Base-by-base conservation (phyloP, 148 eudicot species). In the Camellia japonica region DNA sequence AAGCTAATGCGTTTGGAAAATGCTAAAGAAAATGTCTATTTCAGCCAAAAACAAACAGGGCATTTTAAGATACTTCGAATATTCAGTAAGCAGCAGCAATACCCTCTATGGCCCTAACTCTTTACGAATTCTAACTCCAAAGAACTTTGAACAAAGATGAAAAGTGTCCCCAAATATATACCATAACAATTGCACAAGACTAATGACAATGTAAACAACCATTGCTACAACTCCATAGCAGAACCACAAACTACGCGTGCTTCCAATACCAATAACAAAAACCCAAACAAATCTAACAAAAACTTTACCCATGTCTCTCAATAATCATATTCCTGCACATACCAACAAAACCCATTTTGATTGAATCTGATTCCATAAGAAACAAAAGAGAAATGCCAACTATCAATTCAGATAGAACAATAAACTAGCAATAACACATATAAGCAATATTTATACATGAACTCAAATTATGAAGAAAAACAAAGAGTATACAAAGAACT, bases 401-500 rank as follows among this genome's bases (percentile, higher is more conserved):
- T 12, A 46, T 15, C 43, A 47, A 62, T 63, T 12, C 59, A 20
- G 18, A 46, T 23, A 51, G 5, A 64, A 64, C 79, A 59, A 46
- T 46, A 65, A 76, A 42, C 68, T n/a, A 30, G 18, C 60, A 76
- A 58, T 20, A 61, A 10, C 7, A 10, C 44, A 54, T 4, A 30
- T 54, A 30, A 13, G 14, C 12, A 54, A 23, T 10, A 72, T 12
- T 7, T 3, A 20, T 20, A 51, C 43, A 7, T 7, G 13, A 13
- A 68, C 7, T 49, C 51, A 1, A 14, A 68, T 14, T 16, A 15
- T 0, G 13, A 42, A 7, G 12, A 43, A 61, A 10, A 9, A 61
- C 6, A 60, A 2, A n/a, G 30, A 7, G 23, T 12, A 9, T 15
- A 8, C 16, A 11, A 79, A 70, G 19, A 52, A 86, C 93, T 85